Percentiles rank a stretch among this genome's conserved stretches.
phyloP scores from a whole-genome alignment of 257 asterid species.

The Verbascum thapsus region DNA sequence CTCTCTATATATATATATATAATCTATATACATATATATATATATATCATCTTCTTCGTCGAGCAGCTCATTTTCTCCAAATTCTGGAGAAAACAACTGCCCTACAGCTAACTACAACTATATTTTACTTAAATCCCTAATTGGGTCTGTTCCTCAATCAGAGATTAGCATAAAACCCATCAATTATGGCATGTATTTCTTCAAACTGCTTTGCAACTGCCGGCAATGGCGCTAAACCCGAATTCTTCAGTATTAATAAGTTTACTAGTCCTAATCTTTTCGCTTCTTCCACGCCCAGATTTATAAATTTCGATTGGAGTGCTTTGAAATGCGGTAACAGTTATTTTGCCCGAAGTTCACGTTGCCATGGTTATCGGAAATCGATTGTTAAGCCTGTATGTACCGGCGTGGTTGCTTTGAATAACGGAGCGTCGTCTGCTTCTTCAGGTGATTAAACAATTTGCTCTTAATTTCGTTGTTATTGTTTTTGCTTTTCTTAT shows the following conservation, averaged over 20 bases:
- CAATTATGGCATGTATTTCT: constrained; percentile 33
- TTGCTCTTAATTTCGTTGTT: neutral
- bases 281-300: constrained; percentile 31
- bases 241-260: constrained; percentile 21
- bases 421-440: constrained; percentile 37
- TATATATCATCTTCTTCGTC: too few species aligned
- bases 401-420: constrained; percentile 36
- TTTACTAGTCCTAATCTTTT: constrained; percentile 10
- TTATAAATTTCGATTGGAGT: constrained; percentile 31
- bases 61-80: constrained; percentile 10
- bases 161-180: neutral
- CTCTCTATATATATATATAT: too few species aligned
- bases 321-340: constrained; percentile 18
- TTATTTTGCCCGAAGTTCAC: constrained; percentile 22
- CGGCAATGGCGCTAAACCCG: constrained; percentile 18
- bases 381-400: constrained; percentile 34
- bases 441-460: constrained; percentile 31
- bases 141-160: neutral
- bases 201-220: constrained; percentile 21
- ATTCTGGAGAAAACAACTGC: neutral
- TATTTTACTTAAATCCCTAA: neutral
- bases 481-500: neutral
- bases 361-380: constrained; percentile 16
- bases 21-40: too few species aligned
- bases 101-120: too few species aligned